phyloP scores from a whole-genome alignment of 2,329 filamentous ascomycete species.

The Cercospora sesami region DNA sequence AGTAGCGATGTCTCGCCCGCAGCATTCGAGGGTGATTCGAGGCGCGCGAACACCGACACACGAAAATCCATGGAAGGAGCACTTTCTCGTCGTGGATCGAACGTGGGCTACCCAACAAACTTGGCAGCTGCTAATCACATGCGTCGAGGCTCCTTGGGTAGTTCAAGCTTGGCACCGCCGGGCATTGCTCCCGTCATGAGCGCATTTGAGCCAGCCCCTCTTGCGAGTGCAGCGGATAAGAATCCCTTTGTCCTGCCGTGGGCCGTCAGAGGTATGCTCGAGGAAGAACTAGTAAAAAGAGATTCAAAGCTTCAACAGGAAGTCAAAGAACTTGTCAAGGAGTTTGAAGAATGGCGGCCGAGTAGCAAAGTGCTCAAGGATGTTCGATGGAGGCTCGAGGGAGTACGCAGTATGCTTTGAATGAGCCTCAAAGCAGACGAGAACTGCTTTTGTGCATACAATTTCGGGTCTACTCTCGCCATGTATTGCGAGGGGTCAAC shows the following conservation, averaged over 20 bases:
- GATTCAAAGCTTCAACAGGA: constrained; percentile 67
- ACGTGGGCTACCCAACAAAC: constrained; percentile 34
- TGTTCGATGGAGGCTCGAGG: constrained; percentile 91
- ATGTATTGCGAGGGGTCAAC: background rate
- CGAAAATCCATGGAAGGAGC: constrained; percentile 28
- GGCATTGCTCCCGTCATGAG: constrained; percentile 38
- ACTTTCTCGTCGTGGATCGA: constrained; percentile 27
- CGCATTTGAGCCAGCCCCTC: constrained; percentile 44
- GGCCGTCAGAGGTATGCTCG: constrained; percentile 89
- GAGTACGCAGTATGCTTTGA: constrained; percentile 78
- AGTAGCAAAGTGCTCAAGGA: constrained; percentile 88
- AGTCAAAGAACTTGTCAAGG: constrained; percentile 72
- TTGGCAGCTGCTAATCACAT: constrained; percentile 38
- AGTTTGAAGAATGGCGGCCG: constrained; percentile 95
- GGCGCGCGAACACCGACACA: constrained; percentile 23
- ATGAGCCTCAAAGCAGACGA: background rate
- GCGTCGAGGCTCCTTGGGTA: constrained; percentile 35
- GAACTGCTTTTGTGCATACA: background rate
- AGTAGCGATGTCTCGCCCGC: constrained; percentile 41
- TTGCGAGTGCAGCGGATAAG: constrained; percentile 39
- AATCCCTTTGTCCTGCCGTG: constrained; percentile 94
- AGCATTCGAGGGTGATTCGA: constrained; percentile 6
- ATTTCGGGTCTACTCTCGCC: background rate
- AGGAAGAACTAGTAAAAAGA: constrained; percentile 85
- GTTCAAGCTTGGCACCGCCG: constrained; percentile 24